Evolutionary conservation across 352 stramenopile genomes (phyloP), one percentile per base, ranked within the genome.

Genomic region (Phytophthora hibernalis): DNA sequence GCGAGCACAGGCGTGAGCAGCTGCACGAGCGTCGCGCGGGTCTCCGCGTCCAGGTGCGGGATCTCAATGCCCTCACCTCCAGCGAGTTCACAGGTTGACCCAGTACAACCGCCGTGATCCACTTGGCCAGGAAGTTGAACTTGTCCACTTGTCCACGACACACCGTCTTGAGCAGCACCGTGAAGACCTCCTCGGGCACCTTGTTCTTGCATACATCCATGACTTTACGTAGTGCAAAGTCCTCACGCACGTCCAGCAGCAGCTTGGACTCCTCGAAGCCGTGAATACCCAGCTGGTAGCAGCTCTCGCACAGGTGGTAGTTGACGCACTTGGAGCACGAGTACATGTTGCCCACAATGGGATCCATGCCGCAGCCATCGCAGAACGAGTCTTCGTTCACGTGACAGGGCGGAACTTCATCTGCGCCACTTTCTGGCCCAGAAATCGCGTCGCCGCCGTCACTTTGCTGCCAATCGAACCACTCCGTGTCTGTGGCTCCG

Each of bases 331-430:
- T 87, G 60, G 87, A 95, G 74, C 89, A 96, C 56, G 89, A 91
- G 61, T 91, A 96, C 85, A 95, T 94, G 76, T 94, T 86, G 30
- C 89, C 89, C 15, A 95, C 71, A 63, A 96, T 91, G 16, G 89
- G 89, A 62, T 95, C 87, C 89, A 96, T 93, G 59, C 89, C 89
- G 54, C 89, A 96, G 56, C 89, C 89, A 58, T 96, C 89, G 66
- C 89, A 96, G 79, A 96, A 96, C 64, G 89, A 95, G 67, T 96
- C 85, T 13, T 93, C 83, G 71, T 96, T 93, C 43, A 96, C 79
- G 51, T 95, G 81, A 8, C 74, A 75, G 13, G 83, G 64, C 43
- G 85, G 43, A 90, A 80, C 71, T 95, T 95, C 74, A 93, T 82
- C 61, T 85, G 74, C 43, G 87, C 82, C 22, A 96, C 79, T 63